A percentile compares a stretch with the other conserved stretches of the same genome.
Evolutionary conservation across 176 grass and related monocot genomes (phyloP).

Genomic region (Canna indica): DNA sequence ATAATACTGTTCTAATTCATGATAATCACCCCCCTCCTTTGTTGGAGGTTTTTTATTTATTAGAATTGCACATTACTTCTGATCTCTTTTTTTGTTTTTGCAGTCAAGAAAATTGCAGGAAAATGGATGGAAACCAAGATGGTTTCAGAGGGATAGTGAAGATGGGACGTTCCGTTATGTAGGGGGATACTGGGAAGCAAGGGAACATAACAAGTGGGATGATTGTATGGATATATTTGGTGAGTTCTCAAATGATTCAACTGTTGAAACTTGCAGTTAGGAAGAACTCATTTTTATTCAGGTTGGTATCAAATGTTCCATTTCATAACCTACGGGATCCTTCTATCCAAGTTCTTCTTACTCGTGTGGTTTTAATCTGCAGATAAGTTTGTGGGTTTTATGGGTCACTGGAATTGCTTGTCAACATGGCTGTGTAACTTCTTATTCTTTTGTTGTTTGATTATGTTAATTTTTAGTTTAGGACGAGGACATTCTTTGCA

Average conservation of each 20-base stretch:
- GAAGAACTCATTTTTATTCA: not conserved
- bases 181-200: slow-evolving; percentile 74
- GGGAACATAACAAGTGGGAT: slow-evolving; percentile 38
- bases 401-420: not conserved
- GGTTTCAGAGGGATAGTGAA: slow-evolving; percentile 38
- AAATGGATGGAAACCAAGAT: slow-evolving; percentile 63
- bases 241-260: slow-evolving; percentile 16
- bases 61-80: not conserved
- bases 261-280: not conserved
- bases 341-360: not conserved
- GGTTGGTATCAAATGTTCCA: not conserved
- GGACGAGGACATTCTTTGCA: slow-evolving; percentile 4
- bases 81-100: not conserved
- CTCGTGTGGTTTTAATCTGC: not conserved
- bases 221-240: slow-evolving; percentile 47
- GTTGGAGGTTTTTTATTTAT: not conserved
- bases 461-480: not conserved
- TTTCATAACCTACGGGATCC: not conserved
- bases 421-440: not conserved
- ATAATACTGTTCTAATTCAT: not conserved
- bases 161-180: slow-evolving; percentile 34
- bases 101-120: slow-evolving; percentile 67
- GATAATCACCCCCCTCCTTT: not conserved
- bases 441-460: slow-evolving; percentile 16
- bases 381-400: not conserved